phyloP scores from a whole-genome alignment of 2,329 filamentous ascomycete genomes.

The Nigrospora sphaerica region DNA sequence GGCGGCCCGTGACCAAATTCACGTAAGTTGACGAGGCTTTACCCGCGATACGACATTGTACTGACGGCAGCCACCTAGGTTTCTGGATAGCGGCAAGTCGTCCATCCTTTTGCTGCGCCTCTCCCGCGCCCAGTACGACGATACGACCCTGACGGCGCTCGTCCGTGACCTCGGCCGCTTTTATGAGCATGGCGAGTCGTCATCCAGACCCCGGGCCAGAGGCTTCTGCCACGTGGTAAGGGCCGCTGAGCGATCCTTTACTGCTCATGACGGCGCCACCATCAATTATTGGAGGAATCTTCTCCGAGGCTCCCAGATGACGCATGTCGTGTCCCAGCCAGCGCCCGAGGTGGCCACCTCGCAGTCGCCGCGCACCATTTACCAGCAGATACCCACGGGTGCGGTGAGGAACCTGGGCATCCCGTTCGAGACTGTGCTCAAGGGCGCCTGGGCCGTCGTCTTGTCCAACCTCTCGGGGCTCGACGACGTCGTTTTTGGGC shows the following conservation, averaged over 20 bases:
- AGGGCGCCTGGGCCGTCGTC: constrained; percentile 50
- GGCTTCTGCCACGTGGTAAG: constrained; percentile 40
- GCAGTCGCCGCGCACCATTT: constrained; percentile 30
- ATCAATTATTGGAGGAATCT: constrained; percentile 37
- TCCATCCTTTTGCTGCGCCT: constrained; percentile 40
- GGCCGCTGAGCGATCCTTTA: too few species aligned
- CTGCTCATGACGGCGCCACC: constrained; percentile 18
- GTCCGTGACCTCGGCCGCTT: constrained; percentile 41
- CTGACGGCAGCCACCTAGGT: background rate
- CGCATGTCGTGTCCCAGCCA: constrained; percentile 33
- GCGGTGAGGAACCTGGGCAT: constrained; percentile 36
- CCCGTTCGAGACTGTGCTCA: constrained; percentile 45
- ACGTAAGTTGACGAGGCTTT: constrained; percentile 21
- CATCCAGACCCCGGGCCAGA: constrained; percentile 20
- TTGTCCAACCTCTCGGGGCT: constrained; percentile 41
- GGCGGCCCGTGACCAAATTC: constrained; percentile 40
- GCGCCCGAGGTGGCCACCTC: constrained; percentile 30
- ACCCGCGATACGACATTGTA: background rate
- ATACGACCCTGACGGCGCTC: constrained; percentile 34
- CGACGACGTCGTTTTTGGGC: constrained; percentile 49
- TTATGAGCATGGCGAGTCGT: constrained; percentile 30
- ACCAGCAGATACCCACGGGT: constrained; percentile 30
- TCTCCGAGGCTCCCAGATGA: constrained; percentile 38
- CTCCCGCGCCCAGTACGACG: constrained; percentile 42
- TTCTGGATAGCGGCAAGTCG: constrained; percentile 37